These are phyloP conservation scores for Uronychia setigera DNA, from an alignment of 73 alveolate species.

Conservation along the genomic window DNA sequence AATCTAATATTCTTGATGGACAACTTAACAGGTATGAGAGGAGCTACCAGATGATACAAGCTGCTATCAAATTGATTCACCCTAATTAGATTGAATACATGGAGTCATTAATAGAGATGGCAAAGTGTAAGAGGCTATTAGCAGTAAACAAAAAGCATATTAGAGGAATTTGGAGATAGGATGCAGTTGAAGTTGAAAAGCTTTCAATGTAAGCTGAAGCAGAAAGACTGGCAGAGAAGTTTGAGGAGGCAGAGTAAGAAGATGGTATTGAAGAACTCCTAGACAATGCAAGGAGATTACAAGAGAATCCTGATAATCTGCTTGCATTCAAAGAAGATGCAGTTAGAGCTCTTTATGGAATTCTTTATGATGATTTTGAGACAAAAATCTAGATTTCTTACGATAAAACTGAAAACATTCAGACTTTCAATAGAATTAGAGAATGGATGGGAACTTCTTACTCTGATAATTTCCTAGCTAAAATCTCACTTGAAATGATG, in stretches of 20 bases:
- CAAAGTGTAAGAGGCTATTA: constrained; percentile 84
- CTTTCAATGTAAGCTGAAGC: constrained; percentile 49
- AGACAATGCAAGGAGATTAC: constrained; percentile 20
- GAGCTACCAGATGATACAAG: constrained; percentile 70
- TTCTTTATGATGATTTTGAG: constrained; percentile 22
- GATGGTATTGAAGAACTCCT: constrained; percentile 60
- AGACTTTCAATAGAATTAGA: constrained; percentile 12
- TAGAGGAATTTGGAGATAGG: constrained; percentile 85
- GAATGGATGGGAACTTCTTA: constrained; percentile 4
- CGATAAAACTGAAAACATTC: constrained; percentile 1
- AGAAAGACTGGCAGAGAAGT: constrained; percentile 31
- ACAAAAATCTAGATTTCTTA: constrained; percentile 15
- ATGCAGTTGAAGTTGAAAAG: constrained; percentile 70
- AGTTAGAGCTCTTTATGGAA: constrained; percentile 57
- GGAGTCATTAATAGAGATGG: constrained; percentile 79
- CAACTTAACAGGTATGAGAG: constrained; percentile 86
- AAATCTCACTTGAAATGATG: constrained; percentile 29
- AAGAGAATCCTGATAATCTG: constrained; percentile 32
- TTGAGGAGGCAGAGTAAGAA: constrained; percentile 39
- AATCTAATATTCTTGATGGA: constrained; percentile 51
- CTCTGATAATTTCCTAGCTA: constrained; percentile 30
- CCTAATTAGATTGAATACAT: constrained; percentile 78
- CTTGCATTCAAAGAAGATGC: constrained; percentile 80
- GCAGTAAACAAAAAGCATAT: constrained; percentile 82
- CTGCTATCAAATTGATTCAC: constrained; percentile 82